Base-by-base conservation (phyloP, 768 basidiomycete genomes). In the Naganishia antarctica region DNA sequence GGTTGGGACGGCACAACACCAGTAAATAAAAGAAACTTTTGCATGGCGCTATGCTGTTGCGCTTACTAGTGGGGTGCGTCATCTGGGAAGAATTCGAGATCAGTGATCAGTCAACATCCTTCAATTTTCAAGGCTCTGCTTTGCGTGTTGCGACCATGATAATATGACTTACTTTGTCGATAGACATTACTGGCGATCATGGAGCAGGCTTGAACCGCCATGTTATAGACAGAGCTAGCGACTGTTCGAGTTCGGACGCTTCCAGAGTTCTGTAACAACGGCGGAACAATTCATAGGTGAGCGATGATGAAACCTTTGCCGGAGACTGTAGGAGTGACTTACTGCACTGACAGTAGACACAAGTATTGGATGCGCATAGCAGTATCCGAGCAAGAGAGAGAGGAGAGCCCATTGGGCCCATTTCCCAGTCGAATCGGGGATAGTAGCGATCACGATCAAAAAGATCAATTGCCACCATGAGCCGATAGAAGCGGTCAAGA, bases 401-500 rank as follows among this genome's bases (percentile, higher is more conserved):
- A 75, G 46, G 16, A 71, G 31, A 3, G 58, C 64, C 58, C 63
- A 72, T 45, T 66, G 67, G 8, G 57, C 60, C 71, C 70, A 73
- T 45, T 67, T 60, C 34, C 51, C 41, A 8, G 66, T 66, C n/a
- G 25, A 43, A 50, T 72, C 70, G 13, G 74, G 71, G 28, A 86
- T 76, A 0, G 81, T 80, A 23, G 84, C 81, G 13, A 85, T 78
- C 1, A 82, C 82, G 60, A 85, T 79, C 44, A 87, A 79, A 28
- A 86, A 80, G 2, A 84, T 84, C 5, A 87, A 75, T 1, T 84
- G 83, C 86, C 86, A 87, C 60, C 86, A 57, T 62, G 85, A 82
- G 15, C 83, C 78, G 31, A 84, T 73, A 26, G 86, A 75, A 3
- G 83, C 81, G 1, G 83, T 81, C 25, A 79, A 70, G n/a, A 82